Base-by-base conservation (phyloP, 345 rosid genomes). In the Melaleuca alternifolia region DNA sequence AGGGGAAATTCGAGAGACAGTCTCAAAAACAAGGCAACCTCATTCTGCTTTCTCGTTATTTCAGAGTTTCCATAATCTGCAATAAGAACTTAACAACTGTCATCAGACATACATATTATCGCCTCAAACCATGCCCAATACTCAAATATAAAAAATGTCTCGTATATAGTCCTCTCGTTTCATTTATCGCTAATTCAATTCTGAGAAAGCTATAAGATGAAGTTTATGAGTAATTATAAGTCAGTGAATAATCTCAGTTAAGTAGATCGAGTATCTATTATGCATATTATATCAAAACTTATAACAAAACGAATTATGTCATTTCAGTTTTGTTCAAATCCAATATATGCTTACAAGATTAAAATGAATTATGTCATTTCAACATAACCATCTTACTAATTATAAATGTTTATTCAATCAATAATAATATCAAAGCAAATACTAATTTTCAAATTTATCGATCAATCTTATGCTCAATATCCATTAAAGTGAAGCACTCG, bases 401-500 rank as follows among this genome's bases (percentile, higher is more conserved):
- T 6, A n/a, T 12, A 61, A 3, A 61, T 61, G n/a, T 14, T 61
- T 5, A 14, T 14, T 28, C 76, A 62, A 28, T 28, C 10, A 62
- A 14, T 30, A 62, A 14, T 30, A 65, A 15, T 62, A 16, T 62
- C 21, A 62, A 15, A 30, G 0, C 1, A 30, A 62, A 7, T 2
- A 1, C 30, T 7, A 30, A 28, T 62, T 10, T 5, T 16, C 5
- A 28, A 28, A 62, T 14, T 0, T 14, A 0, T 62, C 1, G 21
- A 16, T 62, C 2, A 28, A 15, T n/a, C 2, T 28, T 33, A 62
- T 14, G 37, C 41, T 62, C 41, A 28, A 62, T 3, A 62, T 62
- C 1, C 10, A n/a, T n/a, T n/a, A n/a, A 41, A 4, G 41, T 41
- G 3, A 41, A 41, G 41, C 41, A 41, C 5, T 1, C 0, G 0